These are phyloP conservation scores for Margaritispora aquatica DNA, from an alignment of 495 filamentous ascomycete genomes.

Conservation along the genomic window DNA sequence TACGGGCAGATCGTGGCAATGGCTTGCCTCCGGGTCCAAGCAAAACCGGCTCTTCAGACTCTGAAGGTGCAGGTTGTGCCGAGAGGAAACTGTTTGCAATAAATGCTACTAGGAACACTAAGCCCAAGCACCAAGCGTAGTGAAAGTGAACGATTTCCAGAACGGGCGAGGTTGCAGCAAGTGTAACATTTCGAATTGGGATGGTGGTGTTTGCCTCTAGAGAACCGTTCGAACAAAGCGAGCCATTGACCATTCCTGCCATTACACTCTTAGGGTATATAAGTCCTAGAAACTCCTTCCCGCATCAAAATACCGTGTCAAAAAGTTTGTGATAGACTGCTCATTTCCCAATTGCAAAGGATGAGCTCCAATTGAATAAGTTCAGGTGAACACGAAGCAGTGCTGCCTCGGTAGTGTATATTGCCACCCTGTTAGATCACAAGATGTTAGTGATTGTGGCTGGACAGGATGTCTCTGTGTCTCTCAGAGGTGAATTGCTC, in stretches of 20 bases:
- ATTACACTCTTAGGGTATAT: constrained; percentile 15
- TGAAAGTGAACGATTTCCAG: constrained; percentile 40
- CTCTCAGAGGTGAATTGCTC: not conserved
- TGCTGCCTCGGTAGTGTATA: constrained; percentile 15
- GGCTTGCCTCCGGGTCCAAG: constrained; percentile 77
- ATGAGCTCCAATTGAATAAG: constrained; percentile 9
- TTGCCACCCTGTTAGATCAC: constrained; percentile 22
- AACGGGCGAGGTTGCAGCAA: not conserved
- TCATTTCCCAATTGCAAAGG: constrained; percentile 22
- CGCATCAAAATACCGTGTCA: constrained; percentile 14
- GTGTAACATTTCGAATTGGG: not conserved
- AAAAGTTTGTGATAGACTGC: constrained; percentile 2
- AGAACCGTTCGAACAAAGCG: constrained; percentile 3
- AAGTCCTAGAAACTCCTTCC: constrained; percentile 13
- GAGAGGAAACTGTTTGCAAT: constrained; percentile 54
- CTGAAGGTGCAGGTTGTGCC: constrained; percentile 30
- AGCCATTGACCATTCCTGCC: constrained; percentile 18
- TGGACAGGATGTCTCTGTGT: constrained; percentile 11
- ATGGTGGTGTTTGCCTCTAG: not conserved
- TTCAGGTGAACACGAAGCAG: constrained; percentile 12
- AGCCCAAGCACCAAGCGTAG: constrained; percentile 60
- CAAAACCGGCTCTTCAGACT: constrained; percentile 26
- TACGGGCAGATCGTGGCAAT: constrained; percentile 53
- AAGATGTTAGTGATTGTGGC: constrained; percentile 14
- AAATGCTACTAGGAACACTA: constrained; percentile 63